phyloP scores from a whole-genome alignment of 2,329 filamentous ascomycete genomes.

The Penicillium thymicola region DNA sequence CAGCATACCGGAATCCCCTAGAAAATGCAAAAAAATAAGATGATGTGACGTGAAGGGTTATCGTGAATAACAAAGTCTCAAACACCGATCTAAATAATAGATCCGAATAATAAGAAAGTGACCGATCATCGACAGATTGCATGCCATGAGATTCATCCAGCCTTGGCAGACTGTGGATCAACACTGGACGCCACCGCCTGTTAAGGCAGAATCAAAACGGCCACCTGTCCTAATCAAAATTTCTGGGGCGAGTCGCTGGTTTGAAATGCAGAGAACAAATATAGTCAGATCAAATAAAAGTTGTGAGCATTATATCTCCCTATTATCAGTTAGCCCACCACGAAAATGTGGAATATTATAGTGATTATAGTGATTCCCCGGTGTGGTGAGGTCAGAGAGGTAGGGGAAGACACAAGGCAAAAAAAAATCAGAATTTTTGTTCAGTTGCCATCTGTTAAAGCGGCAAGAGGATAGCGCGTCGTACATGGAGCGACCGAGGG shows the following conservation, averaged over 20 bases:
- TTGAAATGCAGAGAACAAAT: not conserved
- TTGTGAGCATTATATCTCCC: not conserved
- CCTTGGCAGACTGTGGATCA: conserved; percentile 21
- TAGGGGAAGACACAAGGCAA: conserved; percentile 16
- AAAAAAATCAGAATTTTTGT: conserved; percentile 32
- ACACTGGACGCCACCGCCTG: conserved; percentile 14
- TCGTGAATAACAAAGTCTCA: not conserved
- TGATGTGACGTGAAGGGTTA: not conserved
- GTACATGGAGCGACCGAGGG: conserved; percentile 28
- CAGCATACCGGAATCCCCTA: conserved; percentile 8
- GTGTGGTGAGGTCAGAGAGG: conserved; percentile 9
- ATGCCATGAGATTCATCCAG: conserved; percentile 21
- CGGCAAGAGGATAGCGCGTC: conserved; percentile 33
- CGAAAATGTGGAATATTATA: not conserved
- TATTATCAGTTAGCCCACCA: not conserved
- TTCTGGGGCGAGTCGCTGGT: not conserved
- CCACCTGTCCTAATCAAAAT: conserved; percentile 23
- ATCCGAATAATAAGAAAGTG: conserved; percentile 1
- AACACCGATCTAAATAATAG: not conserved
- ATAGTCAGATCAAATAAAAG: not conserved
- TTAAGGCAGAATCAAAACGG: conserved; percentile 15
- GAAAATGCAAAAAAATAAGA: conserved; percentile 11
- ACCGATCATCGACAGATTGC: conserved; percentile 13
- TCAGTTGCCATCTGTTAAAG: conserved; percentile 35
- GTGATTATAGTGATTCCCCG: not conserved